phyloP scores from a whole-genome alignment of 371 early-diverging fungal genomes.

The Mortierella sp. region DNA sequence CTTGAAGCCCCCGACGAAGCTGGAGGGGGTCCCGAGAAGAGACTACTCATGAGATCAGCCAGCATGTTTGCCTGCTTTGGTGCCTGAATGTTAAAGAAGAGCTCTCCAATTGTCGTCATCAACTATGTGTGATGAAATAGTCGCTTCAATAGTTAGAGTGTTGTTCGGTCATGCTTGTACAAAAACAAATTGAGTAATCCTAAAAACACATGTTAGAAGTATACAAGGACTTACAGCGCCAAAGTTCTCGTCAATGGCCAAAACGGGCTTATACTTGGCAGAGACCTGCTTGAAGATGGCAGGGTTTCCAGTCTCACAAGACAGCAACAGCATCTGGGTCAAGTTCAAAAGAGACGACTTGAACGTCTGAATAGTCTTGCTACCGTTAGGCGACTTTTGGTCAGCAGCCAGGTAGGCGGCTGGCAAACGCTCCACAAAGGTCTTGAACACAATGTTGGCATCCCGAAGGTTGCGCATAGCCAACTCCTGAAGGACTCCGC shows the following conservation, averaged over 20 bases:
- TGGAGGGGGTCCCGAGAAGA: conserved; percentile 69
- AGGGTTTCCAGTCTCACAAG: conserved; percentile 78
- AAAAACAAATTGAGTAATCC: too few relatives aligned
- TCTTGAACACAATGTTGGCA: conserved; percentile 75
- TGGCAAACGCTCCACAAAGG: conserved; percentile 67
- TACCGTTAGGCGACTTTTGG: conserved; percentile 55
- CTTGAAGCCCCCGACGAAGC: conserved; percentile 21
- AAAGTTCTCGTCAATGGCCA: conserved; percentile 62
- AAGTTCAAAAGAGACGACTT: conserved; percentile 80
- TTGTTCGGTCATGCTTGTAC: too few relatives aligned
- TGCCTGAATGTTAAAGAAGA: conserved; percentile 76
- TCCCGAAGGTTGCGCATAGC: conserved; percentile 80
- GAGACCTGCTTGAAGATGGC: conserved; percentile 71
- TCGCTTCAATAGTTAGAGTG: neutral
- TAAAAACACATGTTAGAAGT: too few relatives aligned
- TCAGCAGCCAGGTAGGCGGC: conserved; percentile 46
- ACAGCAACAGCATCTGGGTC: conserved; percentile 75
- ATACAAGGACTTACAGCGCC: conserved; percentile 52
- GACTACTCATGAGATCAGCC: conserved; percentile 79
- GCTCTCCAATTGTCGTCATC: conserved; percentile 75
- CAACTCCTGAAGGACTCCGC: conserved; percentile 86
- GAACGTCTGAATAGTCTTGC: conserved; percentile 63
- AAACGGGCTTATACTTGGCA: conserved; percentile 70
- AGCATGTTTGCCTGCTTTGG: conserved; percentile 79
- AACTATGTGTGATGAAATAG: conserved; percentile 47